Conservation (phyloP, 2,329 filamentous ascomycete species). For the Sporothrix euskadiensis region DNA sequence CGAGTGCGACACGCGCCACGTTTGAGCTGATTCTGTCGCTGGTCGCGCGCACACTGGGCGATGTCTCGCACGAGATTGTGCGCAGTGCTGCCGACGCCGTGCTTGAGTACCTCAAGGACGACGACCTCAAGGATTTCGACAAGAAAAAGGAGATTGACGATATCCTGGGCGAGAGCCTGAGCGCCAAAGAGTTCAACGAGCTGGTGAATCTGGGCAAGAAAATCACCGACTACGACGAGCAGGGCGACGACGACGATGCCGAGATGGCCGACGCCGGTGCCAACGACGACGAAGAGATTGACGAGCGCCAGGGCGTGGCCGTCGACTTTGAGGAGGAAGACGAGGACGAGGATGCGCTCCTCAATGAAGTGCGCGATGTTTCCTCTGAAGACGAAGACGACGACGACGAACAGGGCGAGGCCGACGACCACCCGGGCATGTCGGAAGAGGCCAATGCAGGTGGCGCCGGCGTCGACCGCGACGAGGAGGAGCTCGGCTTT, state of each 20-base stretch:
- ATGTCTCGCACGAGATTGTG: conserved; percentile 88
- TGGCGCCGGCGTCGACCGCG: conserved; percentile 50
- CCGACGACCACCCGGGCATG: conserved; percentile 57
- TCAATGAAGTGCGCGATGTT: conserved; percentile 86
- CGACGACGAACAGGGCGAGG: conserved; percentile 65
- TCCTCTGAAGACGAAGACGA: conserved; percentile 78
- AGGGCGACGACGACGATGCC: conserved; percentile 92
- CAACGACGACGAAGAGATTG: conserved; percentile 71
- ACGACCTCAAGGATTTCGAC: conserved; percentile 93
- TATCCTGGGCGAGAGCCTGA: conserved; percentile 78
- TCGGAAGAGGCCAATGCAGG: conserved; percentile 56
- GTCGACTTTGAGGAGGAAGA: conserved; percentile 93
- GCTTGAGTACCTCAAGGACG: conserved; percentile 89
- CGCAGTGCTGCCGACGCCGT: conserved; percentile 91
- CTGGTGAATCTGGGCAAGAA: conserved; percentile 96
- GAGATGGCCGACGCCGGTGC: conserved; percentile 65
- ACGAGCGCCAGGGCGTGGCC: conserved; percentile 93
- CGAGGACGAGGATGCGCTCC: conserved; percentile 76
- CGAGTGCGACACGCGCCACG: conserved; percentile 84
- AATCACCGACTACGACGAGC: conserved; percentile 96
- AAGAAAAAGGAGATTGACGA: conserved; percentile 98
- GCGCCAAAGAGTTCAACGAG: conserved; percentile 92
- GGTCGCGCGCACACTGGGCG: conserved; percentile 83
- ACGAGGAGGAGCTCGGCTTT: conserved; percentile 52
- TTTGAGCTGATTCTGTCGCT: conserved; percentile 94